These are phyloP conservation scores for Naganishia vishniacii DNA, from an alignment of 768 basidiomycete genomes.

Conservation along the genomic window DNA sequence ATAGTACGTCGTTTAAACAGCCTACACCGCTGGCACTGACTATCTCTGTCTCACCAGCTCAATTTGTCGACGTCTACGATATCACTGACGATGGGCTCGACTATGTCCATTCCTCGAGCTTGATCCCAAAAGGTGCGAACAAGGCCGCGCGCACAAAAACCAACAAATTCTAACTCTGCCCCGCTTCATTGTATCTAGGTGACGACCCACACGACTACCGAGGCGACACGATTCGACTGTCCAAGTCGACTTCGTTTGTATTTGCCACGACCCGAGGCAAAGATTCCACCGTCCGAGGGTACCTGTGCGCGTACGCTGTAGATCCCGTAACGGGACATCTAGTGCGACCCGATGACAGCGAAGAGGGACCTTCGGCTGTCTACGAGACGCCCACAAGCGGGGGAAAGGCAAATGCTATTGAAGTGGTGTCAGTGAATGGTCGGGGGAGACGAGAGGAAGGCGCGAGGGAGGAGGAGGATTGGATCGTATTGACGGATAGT, in stretches of 20 bases:
- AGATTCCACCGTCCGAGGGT: conserved; percentile 27
- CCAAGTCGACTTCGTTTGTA: conserved; percentile 26
- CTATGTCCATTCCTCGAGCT: conserved; percentile 32
- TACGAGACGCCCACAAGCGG: conserved; percentile 37
- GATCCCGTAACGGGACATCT: conserved; percentile 25
- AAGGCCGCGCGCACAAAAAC: conserved; percentile 3
- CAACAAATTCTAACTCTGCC: not conserved
- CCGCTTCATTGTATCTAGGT: conserved; percentile 10
- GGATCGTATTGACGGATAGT: conserved; percentile 39
- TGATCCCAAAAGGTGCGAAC: conserved; percentile 33
- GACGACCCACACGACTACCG: conserved; percentile 31
- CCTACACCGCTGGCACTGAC: no score
- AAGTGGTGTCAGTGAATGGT: conserved; percentile 30
- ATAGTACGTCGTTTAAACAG: conserved; percentile 30
- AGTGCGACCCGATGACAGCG: not conserved
- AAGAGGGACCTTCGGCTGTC: conserved; percentile 23
- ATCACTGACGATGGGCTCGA: conserved; percentile 21
- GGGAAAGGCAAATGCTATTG: conserved; percentile 42
- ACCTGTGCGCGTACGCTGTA: conserved; percentile 33
- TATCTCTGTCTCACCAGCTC: conserved; percentile 32
- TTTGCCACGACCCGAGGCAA: conserved; percentile 42
- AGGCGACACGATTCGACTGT: conserved; percentile 40
- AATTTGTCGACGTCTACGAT: conserved; percentile 39
- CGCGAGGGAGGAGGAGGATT: conserved; percentile 26
- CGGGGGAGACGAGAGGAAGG: not conserved